These are phyloP conservation scores for Wickerhamomyces sp. DNA, from an alignment of 1,139 yeast species.

Conservation along the genomic window DNA sequence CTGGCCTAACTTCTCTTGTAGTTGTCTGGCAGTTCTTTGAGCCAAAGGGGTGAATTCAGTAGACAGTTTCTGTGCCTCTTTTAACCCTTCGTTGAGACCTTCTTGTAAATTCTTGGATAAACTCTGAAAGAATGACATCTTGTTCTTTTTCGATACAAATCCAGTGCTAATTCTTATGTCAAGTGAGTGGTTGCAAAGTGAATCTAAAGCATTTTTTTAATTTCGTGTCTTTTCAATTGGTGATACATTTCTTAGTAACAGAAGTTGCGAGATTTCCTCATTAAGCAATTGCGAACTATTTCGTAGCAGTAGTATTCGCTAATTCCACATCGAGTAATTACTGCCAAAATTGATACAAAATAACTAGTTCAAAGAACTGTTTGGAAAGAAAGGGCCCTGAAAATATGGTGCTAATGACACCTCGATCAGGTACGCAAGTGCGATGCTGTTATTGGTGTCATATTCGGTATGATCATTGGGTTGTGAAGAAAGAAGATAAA, in stretches of 20 bases:
- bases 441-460: conserved; percentile 61
- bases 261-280: not conserved
- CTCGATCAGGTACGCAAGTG: conserved; percentile 62
- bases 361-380: not conserved
- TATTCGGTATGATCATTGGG: conserved; percentile 32
- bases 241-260: too few relatives aligned
- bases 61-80: conserved; percentile 24
- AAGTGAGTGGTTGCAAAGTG: too few relatives aligned
- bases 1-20: conserved; percentile 77
- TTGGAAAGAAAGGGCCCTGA: not conserved
- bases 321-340: not conserved
- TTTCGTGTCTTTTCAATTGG: not conserved
- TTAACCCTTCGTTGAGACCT: conserved; percentile 22
- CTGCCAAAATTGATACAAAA: too few relatives aligned
- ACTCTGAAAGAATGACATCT: conserved; percentile 26
- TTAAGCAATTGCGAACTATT: not conserved
- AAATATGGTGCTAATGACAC: conserved; percentile 18
- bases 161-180: too few relatives aligned
- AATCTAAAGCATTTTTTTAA: too few relatives aligned
- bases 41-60: conserved; percentile 41
- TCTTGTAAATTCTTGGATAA: conserved; percentile 22
- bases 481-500: conserved; percentile 26
- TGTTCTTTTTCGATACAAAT: not conserved
- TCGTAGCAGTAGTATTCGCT: not conserved
- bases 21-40: conserved; percentile 72